phyloP scores from a whole-genome alignment of 495 filamentous ascomycete species.

The Lepraria neglecta region DNA sequence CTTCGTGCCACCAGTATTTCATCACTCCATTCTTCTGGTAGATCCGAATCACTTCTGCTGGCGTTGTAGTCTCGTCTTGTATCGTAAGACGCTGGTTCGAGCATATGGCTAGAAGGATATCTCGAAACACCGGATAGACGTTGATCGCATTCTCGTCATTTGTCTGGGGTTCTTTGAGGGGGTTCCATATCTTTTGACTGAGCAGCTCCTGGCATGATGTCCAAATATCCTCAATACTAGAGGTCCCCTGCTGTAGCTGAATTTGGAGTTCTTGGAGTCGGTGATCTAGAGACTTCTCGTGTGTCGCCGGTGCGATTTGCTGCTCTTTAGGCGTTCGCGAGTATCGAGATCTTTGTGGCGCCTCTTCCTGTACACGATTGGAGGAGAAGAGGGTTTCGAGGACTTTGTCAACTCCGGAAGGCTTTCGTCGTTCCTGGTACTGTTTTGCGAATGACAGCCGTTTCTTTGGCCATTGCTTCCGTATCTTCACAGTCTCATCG shows the following conservation, averaged over 20 bases:
- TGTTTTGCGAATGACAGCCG: constrained; percentile 7
- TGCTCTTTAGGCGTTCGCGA: background rate
- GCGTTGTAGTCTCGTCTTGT: background rate
- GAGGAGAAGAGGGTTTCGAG: constrained; percentile 21
- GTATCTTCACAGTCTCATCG: background rate
- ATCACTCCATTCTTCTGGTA: constrained; percentile 18
- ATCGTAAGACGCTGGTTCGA: constrained; percentile 9
- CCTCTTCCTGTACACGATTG: background rate
- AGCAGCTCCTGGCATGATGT: constrained; percentile 13
- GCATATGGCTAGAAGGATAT: constrained; percentile 16
- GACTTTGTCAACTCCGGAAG: constrained; percentile 14
- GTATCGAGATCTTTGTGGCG: background rate
- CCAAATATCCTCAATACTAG: constrained; percentile 14
- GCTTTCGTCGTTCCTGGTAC: constrained; percentile 11
- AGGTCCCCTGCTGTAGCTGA: constrained; percentile 4
- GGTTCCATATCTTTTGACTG: background rate
- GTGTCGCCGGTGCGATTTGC: background rate
- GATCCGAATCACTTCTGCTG: constrained; percentile 14
- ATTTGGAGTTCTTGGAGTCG: background rate
- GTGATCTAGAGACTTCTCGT: background rate
- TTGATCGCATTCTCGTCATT: background rate
- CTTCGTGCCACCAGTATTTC: constrained; percentile 19
- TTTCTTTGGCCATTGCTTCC: constrained; percentile 1
- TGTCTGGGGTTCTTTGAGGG: background rate
- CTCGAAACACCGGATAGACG: background rate